Conservation (phyloP, 257 asterid species). For the Petrea volubilis region DNA sequence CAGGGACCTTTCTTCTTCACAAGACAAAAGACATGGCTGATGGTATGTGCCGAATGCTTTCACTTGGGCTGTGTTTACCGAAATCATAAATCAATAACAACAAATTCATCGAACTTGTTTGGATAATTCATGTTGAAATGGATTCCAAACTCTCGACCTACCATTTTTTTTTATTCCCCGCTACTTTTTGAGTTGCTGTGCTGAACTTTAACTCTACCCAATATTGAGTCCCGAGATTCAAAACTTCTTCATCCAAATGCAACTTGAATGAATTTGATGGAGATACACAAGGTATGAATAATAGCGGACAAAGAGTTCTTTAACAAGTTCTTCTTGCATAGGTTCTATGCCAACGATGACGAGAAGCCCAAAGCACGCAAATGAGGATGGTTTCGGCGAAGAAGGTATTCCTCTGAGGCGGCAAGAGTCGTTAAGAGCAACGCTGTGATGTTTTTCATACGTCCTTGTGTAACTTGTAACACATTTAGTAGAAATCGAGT, state of each 20-base stretch:
- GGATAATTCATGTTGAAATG: too few relatives aligned
- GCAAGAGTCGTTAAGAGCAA: conserved; percentile 66
- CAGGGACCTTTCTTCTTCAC: conserved; percentile 98
- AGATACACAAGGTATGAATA: too few relatives aligned
- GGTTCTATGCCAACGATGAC: conserved; percentile 40
- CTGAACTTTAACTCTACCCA: too few relatives aligned
- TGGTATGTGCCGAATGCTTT: conserved; percentile 36
- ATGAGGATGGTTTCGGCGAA: conserved; percentile 60
- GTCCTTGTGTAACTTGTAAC: conserved; percentile 17
- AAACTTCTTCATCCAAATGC: too few relatives aligned
- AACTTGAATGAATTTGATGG: too few relatives aligned
- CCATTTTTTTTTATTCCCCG: too few relatives aligned
- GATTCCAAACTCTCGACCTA: too few relatives aligned
- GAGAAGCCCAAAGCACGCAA: conserved; percentile 51
- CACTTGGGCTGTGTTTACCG: neutral
- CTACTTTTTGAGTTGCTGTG: too few relatives aligned
- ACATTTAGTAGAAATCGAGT: conserved; percentile 26
- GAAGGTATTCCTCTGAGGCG: conserved; percentile 87
- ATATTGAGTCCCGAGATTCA: too few relatives aligned
- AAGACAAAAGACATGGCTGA: conserved; percentile 95
- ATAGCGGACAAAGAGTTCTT: too few relatives aligned
- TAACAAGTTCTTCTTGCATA: conserved; percentile 10
- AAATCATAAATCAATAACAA: too few relatives aligned
- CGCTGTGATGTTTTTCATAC: conserved; percentile 23
- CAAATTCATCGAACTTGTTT: too few relatives aligned